Evolutionary conservation across 176 grass and related monocot species (phyloP), one percentile per base, ranked within the genome.

Genomic region (Carex littledalei): DNA sequence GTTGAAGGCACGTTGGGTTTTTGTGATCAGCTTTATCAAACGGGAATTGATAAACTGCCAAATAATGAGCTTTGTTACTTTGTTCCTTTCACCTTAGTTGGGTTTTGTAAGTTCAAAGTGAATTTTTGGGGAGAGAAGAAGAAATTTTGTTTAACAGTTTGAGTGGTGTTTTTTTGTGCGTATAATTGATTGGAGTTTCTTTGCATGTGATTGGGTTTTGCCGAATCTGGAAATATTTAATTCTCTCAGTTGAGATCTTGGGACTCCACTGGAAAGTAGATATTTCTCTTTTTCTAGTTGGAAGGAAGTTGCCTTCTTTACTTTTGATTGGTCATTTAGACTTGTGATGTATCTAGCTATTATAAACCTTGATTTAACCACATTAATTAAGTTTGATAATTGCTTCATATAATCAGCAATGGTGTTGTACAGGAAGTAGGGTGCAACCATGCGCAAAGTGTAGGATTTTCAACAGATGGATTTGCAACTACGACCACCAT

Each of bases 391-490:
- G 71, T 89, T 63, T 10, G 59, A 86, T 86, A 20, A 43, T 49
- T 24, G 8, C 8, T 50, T 34, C 29, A 8, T 62, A 63, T 70
- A 43, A 43, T 70, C n/a, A 26, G 55, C 22, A 1, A 32, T 78
- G 53, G 10, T 31, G 13, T 31, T 72, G 17, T 88, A 63, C 88
- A 99, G 96, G 96, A 99, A 87, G 91, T 99, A 47, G 96, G 93
- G 65, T 94, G 96, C 71, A 99, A 95, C 87, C 96, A 99, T 89
- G 93, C 90, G 35, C 96, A 95, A 81, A 92, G 93, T 79, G 85
- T 99, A 41, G 96, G 96, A 45, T 99, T 95, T 84, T 99, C 96
- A 79, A 99, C 91, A 14, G 90, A 99, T 88, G 96, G 96, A 67
- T 99, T 99, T n/a, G 93, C 93, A 79, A 99, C 93, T 1, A 99